These are phyloP conservation scores for Wickerhamiella azymoides DNA, from an alignment of 805 yeast genomes.

Conservation along the genomic window DNA sequence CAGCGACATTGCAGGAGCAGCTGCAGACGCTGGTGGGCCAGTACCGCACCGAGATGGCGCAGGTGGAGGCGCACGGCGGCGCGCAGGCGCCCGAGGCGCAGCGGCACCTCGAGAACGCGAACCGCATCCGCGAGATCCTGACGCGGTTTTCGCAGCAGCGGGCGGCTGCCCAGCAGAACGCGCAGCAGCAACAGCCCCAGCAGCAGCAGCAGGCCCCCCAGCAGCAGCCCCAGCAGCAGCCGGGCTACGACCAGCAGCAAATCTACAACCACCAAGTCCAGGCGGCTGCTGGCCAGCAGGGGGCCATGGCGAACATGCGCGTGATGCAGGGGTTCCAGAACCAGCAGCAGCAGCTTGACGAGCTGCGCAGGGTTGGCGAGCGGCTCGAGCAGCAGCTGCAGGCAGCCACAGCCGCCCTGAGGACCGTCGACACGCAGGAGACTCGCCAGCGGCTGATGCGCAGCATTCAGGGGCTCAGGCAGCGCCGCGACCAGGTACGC, in stretches of 20 bases:
- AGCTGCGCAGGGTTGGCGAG: slow-evolving; percentile 11
- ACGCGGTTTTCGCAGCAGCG: slow-evolving; percentile 14
- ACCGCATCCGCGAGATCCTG: slow-evolving; percentile 17
- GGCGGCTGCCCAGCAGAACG: slow-evolving; percentile 14
- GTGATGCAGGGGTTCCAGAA: slow-evolving; percentile 17
- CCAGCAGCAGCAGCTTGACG: slow-evolving; percentile 17
- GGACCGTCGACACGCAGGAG: slow-evolving; percentile 7
- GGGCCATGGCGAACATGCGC: slow-evolving; percentile 12
- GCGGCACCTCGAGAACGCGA: slow-evolving; percentile 23
- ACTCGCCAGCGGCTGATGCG: slow-evolving; percentile 13
- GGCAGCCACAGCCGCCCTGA: slow-evolving; percentile 11
- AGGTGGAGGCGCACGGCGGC: slow-evolving; percentile 18
- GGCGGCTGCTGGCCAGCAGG: slow-evolving; percentile 11
- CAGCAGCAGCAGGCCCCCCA: slow-evolving; percentile 13
- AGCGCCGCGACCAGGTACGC: slow-evolving; percentile 14
- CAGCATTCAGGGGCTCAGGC: slow-evolving; percentile 10
- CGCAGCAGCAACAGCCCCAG: slow-evolving; percentile 14
- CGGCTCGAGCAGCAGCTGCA: slow-evolving; percentile 12
- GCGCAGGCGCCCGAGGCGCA: slow-evolving; percentile 22
- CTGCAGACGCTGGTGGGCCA: slow-evolving; percentile 21
- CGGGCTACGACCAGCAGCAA: slow-evolving; percentile 12
- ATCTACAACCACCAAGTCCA: slow-evolving; percentile 11
- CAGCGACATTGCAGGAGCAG: slow-evolving; percentile 13
- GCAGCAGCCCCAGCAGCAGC: slow-evolving; percentile 10
- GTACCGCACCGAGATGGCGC: slow-evolving; percentile 21